Percentiles rank a stretch among this genome's conserved stretches.
Evolutionary conservation across 371 early-diverging fungal species (phyloP).

Genomic region (Umbelopsis sp.): DNA sequence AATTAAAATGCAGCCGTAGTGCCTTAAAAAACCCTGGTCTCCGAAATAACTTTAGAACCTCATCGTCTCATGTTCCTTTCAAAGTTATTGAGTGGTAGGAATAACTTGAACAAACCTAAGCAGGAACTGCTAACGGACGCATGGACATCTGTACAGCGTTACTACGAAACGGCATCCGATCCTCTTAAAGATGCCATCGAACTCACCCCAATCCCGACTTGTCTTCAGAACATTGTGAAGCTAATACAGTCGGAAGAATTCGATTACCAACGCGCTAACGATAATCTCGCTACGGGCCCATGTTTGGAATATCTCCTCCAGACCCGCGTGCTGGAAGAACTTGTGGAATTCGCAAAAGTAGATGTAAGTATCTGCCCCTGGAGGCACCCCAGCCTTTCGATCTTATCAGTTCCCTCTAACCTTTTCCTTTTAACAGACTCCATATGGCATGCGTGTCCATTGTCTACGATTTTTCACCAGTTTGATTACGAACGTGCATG

Average conservation of each 20-base stretch:
- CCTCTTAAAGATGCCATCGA: conserved; percentile 57
- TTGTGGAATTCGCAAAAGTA: conserved; percentile 56
- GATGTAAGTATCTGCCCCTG: conserved; percentile 33
- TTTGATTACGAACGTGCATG: conserved; percentile 53
- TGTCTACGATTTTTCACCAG: conserved; percentile 53
- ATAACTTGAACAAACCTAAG: conserved; percentile 46
- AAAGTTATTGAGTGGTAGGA: conserved; percentile 50
- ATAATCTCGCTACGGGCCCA: conserved; percentile 54
- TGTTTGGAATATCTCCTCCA: conserved; percentile 53
- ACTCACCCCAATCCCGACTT: conserved; percentile 49
- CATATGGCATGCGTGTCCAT: conserved; percentile 57
- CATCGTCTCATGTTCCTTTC: conserved; percentile 46
- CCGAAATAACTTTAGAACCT: not conserved
- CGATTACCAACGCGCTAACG: conserved; percentile 47
- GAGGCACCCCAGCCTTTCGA: not conserved
- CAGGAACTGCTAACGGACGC: conserved; percentile 47
- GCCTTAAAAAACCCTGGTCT: not conserved
- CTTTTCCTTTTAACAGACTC: conserved; percentile 36
- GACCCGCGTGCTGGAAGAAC: conserved; percentile 49
- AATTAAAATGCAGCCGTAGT: not conserved
- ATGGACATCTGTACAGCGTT: conserved; percentile 53
- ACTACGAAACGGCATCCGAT: conserved; percentile 57
- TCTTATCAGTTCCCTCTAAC: not conserved
- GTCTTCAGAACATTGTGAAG: conserved; percentile 51
- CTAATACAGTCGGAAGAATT: conserved; percentile 55